A percentile compares a stretch with the other conserved stretches of the same genome.
phyloP scores from a whole-genome alignment of 2,329 filamentous ascomycete species.

The Neurospora sp. region DNA sequence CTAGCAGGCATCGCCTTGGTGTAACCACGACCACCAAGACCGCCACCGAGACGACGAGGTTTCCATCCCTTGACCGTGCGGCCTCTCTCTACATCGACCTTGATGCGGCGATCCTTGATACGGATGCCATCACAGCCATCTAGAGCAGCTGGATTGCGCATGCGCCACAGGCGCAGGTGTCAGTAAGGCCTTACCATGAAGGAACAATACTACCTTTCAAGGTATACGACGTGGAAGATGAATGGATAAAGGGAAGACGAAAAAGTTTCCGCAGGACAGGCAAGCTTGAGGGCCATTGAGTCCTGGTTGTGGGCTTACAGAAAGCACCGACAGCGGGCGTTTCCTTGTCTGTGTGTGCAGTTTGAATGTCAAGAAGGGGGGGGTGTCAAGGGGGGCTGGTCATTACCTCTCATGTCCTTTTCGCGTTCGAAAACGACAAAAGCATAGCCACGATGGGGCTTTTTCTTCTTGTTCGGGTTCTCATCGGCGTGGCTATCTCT shows the following conservation, averaged over 20 bases:
- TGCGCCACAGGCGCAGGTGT: constrained; percentile 55
- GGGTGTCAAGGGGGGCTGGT: constrained; percentile 22
- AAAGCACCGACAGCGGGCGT: background rate
- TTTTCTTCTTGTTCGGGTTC: constrained; percentile 68
- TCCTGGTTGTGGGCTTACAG: constrained; percentile 28
- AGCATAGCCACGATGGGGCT: constrained; percentile 80
- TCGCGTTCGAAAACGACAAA: constrained; percentile 97
- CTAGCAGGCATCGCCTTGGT: constrained; percentile 70
- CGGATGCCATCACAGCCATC: constrained; percentile 76
- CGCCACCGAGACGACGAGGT: constrained; percentile 82
- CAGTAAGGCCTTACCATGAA: constrained; percentile 55
- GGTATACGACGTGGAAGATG: constrained; percentile 3
- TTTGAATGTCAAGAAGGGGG: constrained; percentile 14
- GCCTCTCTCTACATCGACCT: constrained; percentile 93
- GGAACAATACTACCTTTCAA: constrained; percentile 21
- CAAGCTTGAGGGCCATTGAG: constrained; percentile 49
- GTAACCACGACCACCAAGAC: constrained; percentile 85
- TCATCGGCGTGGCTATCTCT: constrained; percentile 61
- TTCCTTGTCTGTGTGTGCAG: background rate
- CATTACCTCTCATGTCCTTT: constrained; percentile 98
- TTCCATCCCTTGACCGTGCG: constrained; percentile 92
- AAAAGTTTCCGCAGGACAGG: constrained; percentile 28
- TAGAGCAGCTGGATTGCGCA: constrained; percentile 70
- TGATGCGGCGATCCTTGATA: constrained; percentile 84
- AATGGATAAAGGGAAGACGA: constrained; percentile 16